Evolutionary conservation across 805 yeast genomes (phyloP), one percentile per base, ranked within the genome.

Genomic region (Starmerella stigmatis): DNA sequence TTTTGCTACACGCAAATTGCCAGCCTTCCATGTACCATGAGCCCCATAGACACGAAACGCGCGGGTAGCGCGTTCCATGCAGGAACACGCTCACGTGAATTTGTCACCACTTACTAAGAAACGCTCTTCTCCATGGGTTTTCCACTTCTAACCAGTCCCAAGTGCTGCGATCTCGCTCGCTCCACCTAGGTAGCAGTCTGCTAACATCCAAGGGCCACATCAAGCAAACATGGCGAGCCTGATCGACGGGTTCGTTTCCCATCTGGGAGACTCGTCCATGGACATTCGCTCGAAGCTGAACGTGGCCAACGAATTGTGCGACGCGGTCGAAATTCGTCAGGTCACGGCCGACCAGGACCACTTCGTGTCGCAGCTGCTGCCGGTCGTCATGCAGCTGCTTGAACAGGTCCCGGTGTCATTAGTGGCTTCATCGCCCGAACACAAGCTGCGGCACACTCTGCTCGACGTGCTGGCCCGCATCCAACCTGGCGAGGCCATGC

Each of bases 271-370:
- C 47, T 42, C 58, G 22, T 33, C 45, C 19, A 44, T 67, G 40
- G 88, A 80, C 59, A 70, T 71, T 52, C 73, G 74, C 50, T 66
- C 74, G 10, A 78, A 78, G 53, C 81, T 82, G 51, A 69, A 86
- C 0, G 74, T 78, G 7, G 73, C 86, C 33, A 77, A 86, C 4
- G 96, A 89, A 62, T 68, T 89, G 36, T 74, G 92, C 49, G 97
- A 89, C 62, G 75, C 86, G 61, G 72, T 86, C 33, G 97, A 89
- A 59, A 74, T 86, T 2, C 81, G 83, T 63, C 81, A 81, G 50
- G 81, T 85, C 9, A 75, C 86, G 4, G 76, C 77, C 19, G 96
- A 88, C 55, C 86, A 86, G 61, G 86, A 81, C 49, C 72, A 75
- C 56, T 86, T 86, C 57, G 67, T 88, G 36, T 69, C 76, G 47